Base-by-base conservation (phyloP, 768 basidiomycete species). In the Cystofilobasidium capitatum region DNA sequence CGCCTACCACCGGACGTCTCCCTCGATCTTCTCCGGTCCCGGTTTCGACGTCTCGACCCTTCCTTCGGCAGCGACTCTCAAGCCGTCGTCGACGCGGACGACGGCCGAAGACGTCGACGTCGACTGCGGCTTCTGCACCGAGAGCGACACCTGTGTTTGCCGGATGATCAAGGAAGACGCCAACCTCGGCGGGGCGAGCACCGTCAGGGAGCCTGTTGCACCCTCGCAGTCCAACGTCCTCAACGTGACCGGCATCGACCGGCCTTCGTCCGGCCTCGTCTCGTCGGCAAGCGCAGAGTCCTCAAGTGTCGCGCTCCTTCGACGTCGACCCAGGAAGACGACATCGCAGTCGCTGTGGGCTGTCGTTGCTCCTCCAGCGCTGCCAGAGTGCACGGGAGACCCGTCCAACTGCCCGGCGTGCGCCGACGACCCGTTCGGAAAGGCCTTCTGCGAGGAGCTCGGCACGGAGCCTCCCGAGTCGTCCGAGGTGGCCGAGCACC, bases 341-440 rank as follows among this genome's bases (percentile, higher is more conserved):
- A n/a, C 63, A 14, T 74, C 10, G 71, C 77, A 26, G 54, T 77
- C n/a, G 70, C 76, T 55, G 70, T 75, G 36, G 74, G 73, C 35
- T 69, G 78, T n/a, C 16, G 36, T 89, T 37, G 36, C 70, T 78
- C 29, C 51, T 26, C 51, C 51, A 3, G 51, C 65, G 33, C 71
- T 71, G 4, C 74, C 72, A 0, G 69, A 66, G 39, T 93, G 91
- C 76, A 88, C 89, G 22, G 91, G 91, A 16, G 89, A 93, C 73
- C 91, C 91, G 2, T 81, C 83, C 12, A 91, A 91, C 76, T 93
- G 91, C 74, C 76, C 83, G 62, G 91, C 89, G 5, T 93, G 91
- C 74, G 86, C 85, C 5, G 86, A 88, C 72, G 91, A 92, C 75
- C 81, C 82, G 26, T 92, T 92, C 71, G 90, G 90, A 13, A 86